Conservation (phyloP, 2,329 filamentous ascomycete species). For the Myriangium duriaei region DNA sequence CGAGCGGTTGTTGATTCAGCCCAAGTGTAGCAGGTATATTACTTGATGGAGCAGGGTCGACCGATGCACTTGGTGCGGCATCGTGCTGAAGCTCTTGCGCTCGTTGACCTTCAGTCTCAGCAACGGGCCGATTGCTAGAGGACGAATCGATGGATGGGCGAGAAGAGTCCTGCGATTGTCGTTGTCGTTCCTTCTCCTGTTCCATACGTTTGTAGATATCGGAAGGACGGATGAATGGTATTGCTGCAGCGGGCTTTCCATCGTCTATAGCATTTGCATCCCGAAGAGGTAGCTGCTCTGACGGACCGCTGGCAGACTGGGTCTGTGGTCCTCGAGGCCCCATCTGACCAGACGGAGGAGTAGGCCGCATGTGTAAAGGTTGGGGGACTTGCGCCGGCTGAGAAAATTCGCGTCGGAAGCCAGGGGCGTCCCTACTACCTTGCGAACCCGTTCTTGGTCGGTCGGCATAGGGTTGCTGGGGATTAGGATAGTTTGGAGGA, state of each 20-base stretch:
- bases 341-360: constrained; percentile 14
- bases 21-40: too few species aligned
- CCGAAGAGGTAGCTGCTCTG: constrained; percentile 17
- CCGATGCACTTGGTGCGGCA: constrained; percentile 2
- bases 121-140: neutral
- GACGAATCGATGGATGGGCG: constrained; percentile 44
- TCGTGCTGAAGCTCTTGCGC: constrained; percentile 1
- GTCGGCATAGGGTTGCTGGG: constrained; percentile 3
- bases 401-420: constrained; percentile 36
- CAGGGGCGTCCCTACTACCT: constrained; percentile 1
- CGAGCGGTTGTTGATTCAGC: constrained; percentile 37
- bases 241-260: constrained; percentile 21
- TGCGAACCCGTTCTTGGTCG: neutral
- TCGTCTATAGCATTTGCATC: neutral
- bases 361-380: constrained; percentile 31
- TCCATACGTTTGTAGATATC: constrained; percentile 65
- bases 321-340: constrained; percentile 36
- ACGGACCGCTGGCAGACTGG: constrained; percentile 49
- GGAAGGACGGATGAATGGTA: constrained; percentile 57
- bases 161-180: constrained; percentile 44
- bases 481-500: constrained; percentile 1
- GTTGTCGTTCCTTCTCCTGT: constrained; percentile 49
- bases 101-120: constrained; percentile 4
- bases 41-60: neutral
- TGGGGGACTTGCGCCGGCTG: constrained; percentile 38